phyloP scores from a whole-genome alignment of 352 stramenopile species.

The Thraustochytrium striatum region DNA sequence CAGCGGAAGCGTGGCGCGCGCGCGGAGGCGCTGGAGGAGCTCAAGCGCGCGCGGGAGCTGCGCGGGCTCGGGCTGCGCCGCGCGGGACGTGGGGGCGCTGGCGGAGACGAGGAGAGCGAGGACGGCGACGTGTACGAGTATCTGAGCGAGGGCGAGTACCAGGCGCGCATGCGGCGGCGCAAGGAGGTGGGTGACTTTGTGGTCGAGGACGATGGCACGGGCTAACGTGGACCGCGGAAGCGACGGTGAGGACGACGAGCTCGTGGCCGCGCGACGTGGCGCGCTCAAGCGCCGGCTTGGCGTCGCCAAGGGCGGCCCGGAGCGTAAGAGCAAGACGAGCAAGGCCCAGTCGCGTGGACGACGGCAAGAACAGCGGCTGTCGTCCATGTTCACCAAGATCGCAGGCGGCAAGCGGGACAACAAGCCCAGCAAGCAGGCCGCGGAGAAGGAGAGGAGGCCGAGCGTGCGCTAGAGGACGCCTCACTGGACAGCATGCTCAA shows the following conservation, averaged over 20 bases:
- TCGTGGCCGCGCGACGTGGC: slow-evolving; percentile 17
- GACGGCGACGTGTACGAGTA: slow-evolving; percentile 44
- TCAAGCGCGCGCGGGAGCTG: slow-evolving; percentile 12
- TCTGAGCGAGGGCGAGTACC: slow-evolving; percentile 42
- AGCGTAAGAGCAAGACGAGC: background rate
- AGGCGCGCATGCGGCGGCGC: slow-evolving; percentile 5
- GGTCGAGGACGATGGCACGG: slow-evolving; percentile 50
- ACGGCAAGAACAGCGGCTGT: slow-evolving; percentile 23
- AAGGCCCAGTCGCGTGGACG: background rate
- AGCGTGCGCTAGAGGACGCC: background rate
- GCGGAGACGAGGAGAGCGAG: slow-evolving; percentile 43
- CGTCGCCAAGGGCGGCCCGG: background rate
- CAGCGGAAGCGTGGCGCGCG: background rate
- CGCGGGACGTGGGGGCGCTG: slow-evolving; percentile 10
- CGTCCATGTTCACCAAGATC: slow-evolving; percentile 38
- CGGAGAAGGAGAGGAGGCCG: slow-evolving; percentile 6
- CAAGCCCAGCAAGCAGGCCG: background rate
- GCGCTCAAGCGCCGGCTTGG: background rate
- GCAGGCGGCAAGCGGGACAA: background rate
- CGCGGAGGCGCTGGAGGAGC: slow-evolving; percentile 11
- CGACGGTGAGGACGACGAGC: slow-evolving; percentile 49
- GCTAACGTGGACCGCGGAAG: slow-evolving; percentile 44
- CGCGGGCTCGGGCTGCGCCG: slow-evolving; percentile 6
- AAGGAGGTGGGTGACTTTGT: slow-evolving; percentile 48
- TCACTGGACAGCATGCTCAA: slow-evolving; percentile 25